Conservation (phyloP, 1,139 yeast species). For the Yamadazyma triangularis region DNA sequence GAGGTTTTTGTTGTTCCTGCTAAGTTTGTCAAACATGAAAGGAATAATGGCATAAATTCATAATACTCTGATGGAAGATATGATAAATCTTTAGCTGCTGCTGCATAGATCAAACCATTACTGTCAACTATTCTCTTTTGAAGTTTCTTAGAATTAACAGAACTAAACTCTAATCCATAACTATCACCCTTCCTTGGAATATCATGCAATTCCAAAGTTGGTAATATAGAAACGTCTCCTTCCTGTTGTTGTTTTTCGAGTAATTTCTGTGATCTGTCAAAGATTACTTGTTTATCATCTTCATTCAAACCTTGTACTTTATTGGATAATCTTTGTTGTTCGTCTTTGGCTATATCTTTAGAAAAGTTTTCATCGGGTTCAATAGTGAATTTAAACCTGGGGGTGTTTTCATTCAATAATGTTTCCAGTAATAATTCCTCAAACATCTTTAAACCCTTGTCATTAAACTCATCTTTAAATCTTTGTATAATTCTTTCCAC, state of each 20-base stretch:
- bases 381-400: conserved; percentile 68
- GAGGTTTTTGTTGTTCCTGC: conserved; percentile 68
- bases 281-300: conserved; percentile 55
- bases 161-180: conserved; percentile 25
- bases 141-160: conserved; percentile 20
- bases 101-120: conserved; percentile 70
- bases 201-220: conserved; percentile 69
- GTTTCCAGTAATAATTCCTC: conserved; percentile 51
- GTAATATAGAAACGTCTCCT: conserved; percentile 77
- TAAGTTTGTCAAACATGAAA: conserved; percentile 75
- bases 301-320: conserved; percentile 45
- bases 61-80: conserved; percentile 57
- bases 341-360: conserved; percentile 47
- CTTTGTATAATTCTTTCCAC: conserved; percentile 56
- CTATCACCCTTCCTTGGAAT: conserved; percentile 57
- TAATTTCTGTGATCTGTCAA: conserved; percentile 54
- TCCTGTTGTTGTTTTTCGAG: conserved; percentile 59
- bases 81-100: conserved; percentile 54
- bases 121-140: conserved; percentile 58
- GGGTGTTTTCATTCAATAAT: conserved; percentile 46
- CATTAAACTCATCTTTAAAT: conserved; percentile 57
- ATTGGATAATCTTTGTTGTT: conserved; percentile 44
- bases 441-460: conserved; percentile 55
- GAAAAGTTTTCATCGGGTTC: conserved; percentile 59
- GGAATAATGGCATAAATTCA: conserved; percentile 71